A percentile compares a stretch with the other conserved stretches of the same genome.
These are phyloP conservation scores for Cynara cardunculus DNA, from an alignment of 129 eudicot species.

Conservation along the genomic window DNA sequence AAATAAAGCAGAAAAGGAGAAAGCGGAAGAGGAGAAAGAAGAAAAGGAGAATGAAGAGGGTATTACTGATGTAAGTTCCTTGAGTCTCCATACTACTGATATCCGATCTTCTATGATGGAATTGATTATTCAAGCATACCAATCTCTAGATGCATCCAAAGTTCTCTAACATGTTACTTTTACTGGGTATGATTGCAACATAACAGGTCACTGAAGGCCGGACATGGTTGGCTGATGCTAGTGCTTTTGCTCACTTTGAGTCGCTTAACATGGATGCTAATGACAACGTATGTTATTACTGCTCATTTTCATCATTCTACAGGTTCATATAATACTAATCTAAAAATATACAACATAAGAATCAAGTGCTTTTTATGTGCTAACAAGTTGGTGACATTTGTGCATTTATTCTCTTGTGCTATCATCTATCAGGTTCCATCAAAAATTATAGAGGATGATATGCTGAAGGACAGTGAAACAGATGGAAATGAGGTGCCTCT, in stretches of 20 bases:
- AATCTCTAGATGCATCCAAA: neutral
- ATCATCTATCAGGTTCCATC: slow-evolving; percentile 40
- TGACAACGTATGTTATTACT: slow-evolving; percentile 49
- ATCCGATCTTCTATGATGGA: neutral
- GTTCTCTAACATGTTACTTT: neutral
- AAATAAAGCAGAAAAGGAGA: slow-evolving; percentile 36
- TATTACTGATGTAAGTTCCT: neutral
- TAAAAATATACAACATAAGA: neutral
- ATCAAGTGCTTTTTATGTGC: neutral
- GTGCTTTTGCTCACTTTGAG: slow-evolving; percentile 58
- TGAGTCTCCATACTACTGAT: neutral
- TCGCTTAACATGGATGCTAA: slow-evolving; percentile 67
- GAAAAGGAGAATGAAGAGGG: slow-evolving; percentile 10
- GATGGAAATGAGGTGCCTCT: slow-evolving; percentile 76
- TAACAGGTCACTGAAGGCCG: slow-evolving; percentile 47
- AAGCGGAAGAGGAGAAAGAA: neutral
- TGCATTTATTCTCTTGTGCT: slow-evolving; percentile 5
- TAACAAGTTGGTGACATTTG: neutral
- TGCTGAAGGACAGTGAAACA: slow-evolving; percentile 62
- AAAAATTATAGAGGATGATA: slow-evolving; percentile 56
- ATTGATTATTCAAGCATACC: neutral
- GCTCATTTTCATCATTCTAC: neutral
- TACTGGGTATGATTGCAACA: neutral
- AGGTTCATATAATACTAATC: neutral
- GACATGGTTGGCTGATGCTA: slow-evolving; percentile 92